Percentiles rank a stretch among this genome's conserved stretches.
phyloP scores from a whole-genome alignment of 495 filamentous ascomycete species.

The Penicillium cosmopolitanum region DNA sequence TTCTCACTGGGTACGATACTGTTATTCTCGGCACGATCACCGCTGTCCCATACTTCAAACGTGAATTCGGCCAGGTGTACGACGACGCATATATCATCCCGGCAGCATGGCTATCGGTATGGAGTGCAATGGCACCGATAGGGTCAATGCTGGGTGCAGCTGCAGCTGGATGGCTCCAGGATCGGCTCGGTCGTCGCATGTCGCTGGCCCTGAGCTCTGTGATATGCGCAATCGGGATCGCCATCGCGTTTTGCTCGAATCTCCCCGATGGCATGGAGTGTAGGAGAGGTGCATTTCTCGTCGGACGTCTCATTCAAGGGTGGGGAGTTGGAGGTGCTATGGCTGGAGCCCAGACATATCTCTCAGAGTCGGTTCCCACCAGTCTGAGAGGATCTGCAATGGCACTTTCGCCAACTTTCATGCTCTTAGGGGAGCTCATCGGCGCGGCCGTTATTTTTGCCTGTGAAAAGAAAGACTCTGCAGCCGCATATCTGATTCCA shows the following conservation, averaged over 20 bases:
- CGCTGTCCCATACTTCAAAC: slow-evolving; percentile 44
- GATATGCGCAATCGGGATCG: slow-evolving; percentile 42
- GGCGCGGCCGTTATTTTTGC: slow-evolving; percentile 43
- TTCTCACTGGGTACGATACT: slow-evolving; percentile 50
- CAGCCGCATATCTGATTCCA: slow-evolving; percentile 22
- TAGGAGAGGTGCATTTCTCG: slow-evolving; percentile 34
- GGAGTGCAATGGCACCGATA: slow-evolving; percentile 42
- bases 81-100: slow-evolving; percentile 45
- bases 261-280: slow-evolving; percentile 25
- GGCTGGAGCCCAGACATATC: slow-evolving; percentile 47
- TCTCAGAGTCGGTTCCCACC: slow-evolving; percentile 47
- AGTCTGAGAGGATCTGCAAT: slow-evolving; percentile 44
- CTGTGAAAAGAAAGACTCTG: slow-evolving; percentile 17
- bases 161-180: slow-evolving; percentile 42
- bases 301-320: slow-evolving; percentile 39
- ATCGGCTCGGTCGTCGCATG: slow-evolving; percentile 42
- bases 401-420: slow-evolving; percentile 47
- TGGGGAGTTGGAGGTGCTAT: slow-evolving; percentile 43
- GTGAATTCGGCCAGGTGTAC: slow-evolving; percentile 39
- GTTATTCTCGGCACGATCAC: slow-evolving; percentile 50
- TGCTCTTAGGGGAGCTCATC: slow-evolving; percentile 45
- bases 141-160: slow-evolving; percentile 44
- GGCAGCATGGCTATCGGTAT: slow-evolving; percentile 49
- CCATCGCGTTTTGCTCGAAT: slow-evolving; percentile 37
- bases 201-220: slow-evolving; percentile 36